Evolutionary conservation across 371 early-diverging fungal species (phyloP).

Genomic region (Zychaea mexicana): DNA sequence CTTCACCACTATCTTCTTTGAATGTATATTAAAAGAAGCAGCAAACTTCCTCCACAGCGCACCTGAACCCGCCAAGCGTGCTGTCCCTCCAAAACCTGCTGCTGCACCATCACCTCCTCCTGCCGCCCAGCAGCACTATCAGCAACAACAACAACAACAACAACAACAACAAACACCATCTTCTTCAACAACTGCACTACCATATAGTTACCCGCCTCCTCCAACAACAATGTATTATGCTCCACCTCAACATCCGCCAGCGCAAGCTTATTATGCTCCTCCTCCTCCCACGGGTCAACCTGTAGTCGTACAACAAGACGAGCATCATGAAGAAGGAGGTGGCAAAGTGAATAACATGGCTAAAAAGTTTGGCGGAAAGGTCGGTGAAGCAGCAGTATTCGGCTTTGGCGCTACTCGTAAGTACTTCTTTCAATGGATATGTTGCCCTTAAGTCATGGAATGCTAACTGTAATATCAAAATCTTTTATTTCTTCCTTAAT

Average conservation of each 20-base stretch:
- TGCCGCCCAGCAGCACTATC: background rate
- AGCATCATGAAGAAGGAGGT: slow-evolving; percentile 9
- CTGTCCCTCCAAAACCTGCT: slow-evolving; percentile 14
- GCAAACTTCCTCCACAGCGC: too few relatives aligned
- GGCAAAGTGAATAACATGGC: slow-evolving; percentile 37
- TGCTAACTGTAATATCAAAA: background rate
- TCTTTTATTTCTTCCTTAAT: slow-evolving; percentile 4
- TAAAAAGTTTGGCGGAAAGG: slow-evolving; percentile 45
- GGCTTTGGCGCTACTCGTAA: slow-evolving; percentile 52
- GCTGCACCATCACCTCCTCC: slow-evolving; percentile 9
- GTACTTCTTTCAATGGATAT: slow-evolving; percentile 5
- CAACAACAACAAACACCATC: background rate
- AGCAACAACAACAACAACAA: slow-evolving; percentile 1
- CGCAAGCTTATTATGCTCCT: slow-evolving; percentile 20
- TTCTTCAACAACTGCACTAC: slow-evolving; percentile 7
- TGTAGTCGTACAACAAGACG: slow-evolving; percentile 4
- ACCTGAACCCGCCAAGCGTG: slow-evolving; percentile 5
- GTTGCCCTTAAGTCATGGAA: background rate
- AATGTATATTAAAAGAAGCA: too few relatives aligned
- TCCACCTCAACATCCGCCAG: slow-evolving; percentile 23
- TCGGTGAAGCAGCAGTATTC: slow-evolving; percentile 45
- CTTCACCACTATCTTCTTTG: too few relatives aligned
- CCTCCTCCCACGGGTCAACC: slow-evolving; percentile 16
- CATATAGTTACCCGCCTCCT: slow-evolving; percentile 53
- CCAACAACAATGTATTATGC: slow-evolving; percentile 42